Base-by-base conservation (phyloP, 164 flowering plant species). In the Aristolochia fimbriata region DNA sequence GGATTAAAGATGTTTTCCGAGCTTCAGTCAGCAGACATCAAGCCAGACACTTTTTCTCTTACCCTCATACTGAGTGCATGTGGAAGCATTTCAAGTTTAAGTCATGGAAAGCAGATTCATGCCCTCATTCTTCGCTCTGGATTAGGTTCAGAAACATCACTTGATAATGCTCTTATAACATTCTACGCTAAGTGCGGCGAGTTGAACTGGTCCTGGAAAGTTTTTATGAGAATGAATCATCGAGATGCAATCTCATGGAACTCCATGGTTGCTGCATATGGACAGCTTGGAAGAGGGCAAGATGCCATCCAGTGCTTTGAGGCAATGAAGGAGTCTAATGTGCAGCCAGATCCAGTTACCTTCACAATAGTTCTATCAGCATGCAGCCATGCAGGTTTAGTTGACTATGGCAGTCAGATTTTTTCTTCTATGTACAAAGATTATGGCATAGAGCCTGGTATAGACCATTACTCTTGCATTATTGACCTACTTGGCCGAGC, bases 311-410 rank as follows among this genome's bases (percentile, higher is more conserved):
- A 25, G 25, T 76, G 73, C 59, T 86, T 78, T 49, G 49, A 73
- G 71, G 60, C 58, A 47, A 76, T 82, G 84, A 71, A 70, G 60
- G 55, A 68, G 61, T 71, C 57, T 21, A 43, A 65, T 30, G 47
- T 57, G 19, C 60, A 64, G 62, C 86, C 83, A 41, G 89, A 84
- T 70, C 59, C 66, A 20, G 79, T 85, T 59, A 82, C 93, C 21
- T 81, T 86, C 60, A 81, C 83, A 8, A 64, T 75, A 23, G 66
- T 83, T 68, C 85, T 86, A 31, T 79, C 85, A 17, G 89, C 87
- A 55, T 86, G 93, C 66, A 81, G 87, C 71, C 89, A 78, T 69
- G 68, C 87, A 8, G 92, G 88, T 58, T 72, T 86, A 68, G 78
- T 83, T 48, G 71, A 78, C 49, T 79, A 78, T 47, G 88, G 81